These are phyloP conservation scores for Fusarium sterilihyphosum DNA, from an alignment of 2,329 filamentous ascomycete genomes.

Conservation along the genomic window DNA sequence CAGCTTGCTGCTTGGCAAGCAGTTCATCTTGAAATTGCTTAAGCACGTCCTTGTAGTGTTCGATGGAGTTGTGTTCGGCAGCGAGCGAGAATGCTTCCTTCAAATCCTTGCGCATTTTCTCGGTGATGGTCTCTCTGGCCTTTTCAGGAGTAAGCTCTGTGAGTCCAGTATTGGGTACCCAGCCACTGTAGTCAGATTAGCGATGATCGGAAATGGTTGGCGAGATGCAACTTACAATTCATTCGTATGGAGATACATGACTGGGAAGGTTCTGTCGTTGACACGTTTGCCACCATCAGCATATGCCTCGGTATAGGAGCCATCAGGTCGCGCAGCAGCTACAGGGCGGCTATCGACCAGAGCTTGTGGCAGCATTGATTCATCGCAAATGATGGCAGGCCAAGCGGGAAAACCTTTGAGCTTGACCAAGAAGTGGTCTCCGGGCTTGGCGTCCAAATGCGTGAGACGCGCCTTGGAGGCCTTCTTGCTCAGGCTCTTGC, in stretches of 20 bases:
- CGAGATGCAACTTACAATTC: slow-evolving; percentile 81
- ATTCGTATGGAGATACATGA: slow-evolving; percentile 95
- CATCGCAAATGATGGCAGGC: slow-evolving; percentile 94
- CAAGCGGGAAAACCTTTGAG: slow-evolving; percentile 95
- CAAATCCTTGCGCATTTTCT: slow-evolving; percentile 84
- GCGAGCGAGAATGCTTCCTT: slow-evolving; percentile 83
- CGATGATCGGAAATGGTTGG: background rate
- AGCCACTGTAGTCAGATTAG: slow-evolving; percentile 70
- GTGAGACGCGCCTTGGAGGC: slow-evolving; percentile 77
- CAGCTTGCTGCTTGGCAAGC: slow-evolving; percentile 57
- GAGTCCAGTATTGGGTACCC: slow-evolving; percentile 88
- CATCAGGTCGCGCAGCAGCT: slow-evolving; percentile 82
- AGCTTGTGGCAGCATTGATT: slow-evolving; percentile 87
- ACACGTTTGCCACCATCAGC: slow-evolving; percentile 87
- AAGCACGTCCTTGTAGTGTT: slow-evolving; percentile 86
- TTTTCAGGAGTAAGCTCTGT: slow-evolving; percentile 79
- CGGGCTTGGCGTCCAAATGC: slow-evolving; percentile 84
- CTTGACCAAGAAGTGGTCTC: slow-evolving; percentile 91
- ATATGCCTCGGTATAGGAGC: slow-evolving; percentile 87
- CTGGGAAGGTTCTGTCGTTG: slow-evolving; percentile 86
- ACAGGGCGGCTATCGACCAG: slow-evolving; percentile 84
- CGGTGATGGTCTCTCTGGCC: slow-evolving; percentile 73
- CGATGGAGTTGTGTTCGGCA: slow-evolving; percentile 78
- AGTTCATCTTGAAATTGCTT: slow-evolving; percentile 73
- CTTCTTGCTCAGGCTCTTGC: slow-evolving; percentile 87